phyloP scores from a whole-genome alignment of 2,329 filamentous ascomycete species.

The Aspergillus hiratsukae region DNA sequence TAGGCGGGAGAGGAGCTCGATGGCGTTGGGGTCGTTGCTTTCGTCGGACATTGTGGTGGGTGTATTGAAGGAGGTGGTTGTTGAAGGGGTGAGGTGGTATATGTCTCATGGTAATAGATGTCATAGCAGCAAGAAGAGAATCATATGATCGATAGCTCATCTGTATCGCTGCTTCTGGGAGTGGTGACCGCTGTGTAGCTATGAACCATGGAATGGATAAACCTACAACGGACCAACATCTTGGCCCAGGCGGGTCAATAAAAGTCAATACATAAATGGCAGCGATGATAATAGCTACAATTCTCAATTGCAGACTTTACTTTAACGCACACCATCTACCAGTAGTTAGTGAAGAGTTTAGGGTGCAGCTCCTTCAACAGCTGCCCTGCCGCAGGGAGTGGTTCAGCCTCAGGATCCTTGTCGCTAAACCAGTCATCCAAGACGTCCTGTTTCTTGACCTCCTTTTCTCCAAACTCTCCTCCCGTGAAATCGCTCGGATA shows the following conservation, averaged over 20 bases:
- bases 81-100: not conserved
- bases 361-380: not conserved
- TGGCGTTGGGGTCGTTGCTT: not conserved
- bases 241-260: not conserved
- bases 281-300: not conserved
- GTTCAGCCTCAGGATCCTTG: no score
- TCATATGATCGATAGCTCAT: not conserved
- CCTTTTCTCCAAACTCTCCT: not conserved
- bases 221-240: not conserved
- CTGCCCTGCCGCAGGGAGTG: not conserved
- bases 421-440: no score
- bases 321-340: not conserved
- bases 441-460: not conserved
- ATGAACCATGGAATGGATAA: not conserved
- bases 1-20: conserved; percentile 2
- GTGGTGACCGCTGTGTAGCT: not conserved
- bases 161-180: not conserved
- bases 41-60: not conserved
- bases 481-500: not conserved
- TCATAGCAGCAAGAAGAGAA: not conserved
- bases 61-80: not conserved
- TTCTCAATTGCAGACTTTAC: not conserved
- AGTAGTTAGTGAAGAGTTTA: not conserved
- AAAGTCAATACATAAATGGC: no score
- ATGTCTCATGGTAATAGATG: not conserved